Conservation (phyloP, 2,329 filamentous ascomycete species). For the Sporothrix globosa region DNA sequence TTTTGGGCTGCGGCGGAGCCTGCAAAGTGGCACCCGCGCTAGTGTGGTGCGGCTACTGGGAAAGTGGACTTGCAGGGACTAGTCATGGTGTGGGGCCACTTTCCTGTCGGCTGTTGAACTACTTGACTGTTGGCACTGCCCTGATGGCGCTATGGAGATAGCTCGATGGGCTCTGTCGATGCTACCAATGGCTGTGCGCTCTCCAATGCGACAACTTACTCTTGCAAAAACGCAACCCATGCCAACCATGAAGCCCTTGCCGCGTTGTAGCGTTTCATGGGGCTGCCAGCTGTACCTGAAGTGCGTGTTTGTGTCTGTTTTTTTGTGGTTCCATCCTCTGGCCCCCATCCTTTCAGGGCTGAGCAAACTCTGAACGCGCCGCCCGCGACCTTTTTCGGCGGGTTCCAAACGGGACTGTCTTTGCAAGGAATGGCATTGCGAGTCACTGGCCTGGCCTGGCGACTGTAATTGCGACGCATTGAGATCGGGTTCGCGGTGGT, state of each 20-base stretch:
- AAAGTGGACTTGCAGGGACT: not conserved
- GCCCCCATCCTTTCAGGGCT: not conserved
- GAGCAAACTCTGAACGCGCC: too few relatives aligned
- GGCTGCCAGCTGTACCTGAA: not conserved
- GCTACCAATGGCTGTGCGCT: too few relatives aligned
- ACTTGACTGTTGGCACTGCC: too few relatives aligned
- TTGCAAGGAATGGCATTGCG: not conserved
- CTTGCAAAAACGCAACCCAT: not conserved
- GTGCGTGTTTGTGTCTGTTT: not conserved
- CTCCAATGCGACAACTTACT: too few relatives aligned
- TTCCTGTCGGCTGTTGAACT: conserved; percentile 3
- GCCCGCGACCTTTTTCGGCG: too few relatives aligned
- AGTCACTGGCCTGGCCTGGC: too few relatives aligned
- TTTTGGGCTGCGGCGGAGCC: conserved; percentile 9
- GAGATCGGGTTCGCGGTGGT: not conserved
- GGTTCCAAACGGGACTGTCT: too few relatives aligned
- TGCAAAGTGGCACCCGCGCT: not conserved
- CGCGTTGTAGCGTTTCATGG: not conserved
- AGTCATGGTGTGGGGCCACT: not conserved
- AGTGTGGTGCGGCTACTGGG: conserved; percentile 5
- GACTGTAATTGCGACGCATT: not conserved
- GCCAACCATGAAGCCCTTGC: not conserved
- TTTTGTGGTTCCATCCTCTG: not conserved
- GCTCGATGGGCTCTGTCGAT: too few relatives aligned
- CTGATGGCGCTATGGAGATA: too few relatives aligned